Evolutionary conservation across 768 basidiomycete species (phyloP).

Genomic region (Podaxis sp.): DNA sequence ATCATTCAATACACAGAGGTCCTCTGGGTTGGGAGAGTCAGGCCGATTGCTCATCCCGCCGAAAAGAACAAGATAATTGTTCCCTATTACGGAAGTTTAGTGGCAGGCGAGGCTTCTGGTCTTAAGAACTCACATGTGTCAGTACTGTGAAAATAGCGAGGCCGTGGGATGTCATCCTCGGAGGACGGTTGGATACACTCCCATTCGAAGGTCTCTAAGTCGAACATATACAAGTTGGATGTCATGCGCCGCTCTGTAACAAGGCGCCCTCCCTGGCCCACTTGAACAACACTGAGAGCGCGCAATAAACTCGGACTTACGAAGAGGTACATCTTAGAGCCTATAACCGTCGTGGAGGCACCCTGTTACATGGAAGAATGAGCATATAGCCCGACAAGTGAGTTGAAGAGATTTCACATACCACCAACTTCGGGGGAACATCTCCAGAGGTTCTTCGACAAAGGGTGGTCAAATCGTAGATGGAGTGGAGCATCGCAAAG

Average conservation of each 20-base stretch:
- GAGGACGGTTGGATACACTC: conserved; percentile 56
- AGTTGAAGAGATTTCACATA: conserved; percentile 37
- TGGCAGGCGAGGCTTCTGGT: neutral
- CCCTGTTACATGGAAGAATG: conserved; percentile 46
- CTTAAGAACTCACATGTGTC: conserved; percentile 63
- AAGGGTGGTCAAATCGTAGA: conserved; percentile 87
- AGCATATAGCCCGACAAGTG: neutral
- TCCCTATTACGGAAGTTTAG: conserved; percentile 50
- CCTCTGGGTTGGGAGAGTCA: conserved; percentile 67
- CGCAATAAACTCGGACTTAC: conserved; percentile 40
- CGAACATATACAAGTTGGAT: conserved; percentile 86
- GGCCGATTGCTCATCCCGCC: conserved; percentile 91
- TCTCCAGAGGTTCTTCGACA: conserved; percentile 81
- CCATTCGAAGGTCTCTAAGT: conserved; percentile 83
- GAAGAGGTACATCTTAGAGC: conserved; percentile 87
- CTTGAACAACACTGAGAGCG: neutral
- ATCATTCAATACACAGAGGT: conserved; percentile 90
- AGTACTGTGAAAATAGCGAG: conserved; percentile 94
- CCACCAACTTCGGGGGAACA: conserved; percentile 86
- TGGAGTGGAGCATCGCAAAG: conserved; percentile 60
- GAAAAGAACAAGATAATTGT: conserved; percentile 87
- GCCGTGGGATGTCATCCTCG: conserved; percentile 71
- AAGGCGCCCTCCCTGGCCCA: conserved; percentile 73
- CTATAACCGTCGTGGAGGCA: conserved; percentile 87
- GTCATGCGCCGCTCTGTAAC: conserved; percentile 88